These are phyloP conservation scores for Kregervanrija delftensis DNA, from an alignment of 805 yeast genomes.

Conservation along the genomic window DNA sequence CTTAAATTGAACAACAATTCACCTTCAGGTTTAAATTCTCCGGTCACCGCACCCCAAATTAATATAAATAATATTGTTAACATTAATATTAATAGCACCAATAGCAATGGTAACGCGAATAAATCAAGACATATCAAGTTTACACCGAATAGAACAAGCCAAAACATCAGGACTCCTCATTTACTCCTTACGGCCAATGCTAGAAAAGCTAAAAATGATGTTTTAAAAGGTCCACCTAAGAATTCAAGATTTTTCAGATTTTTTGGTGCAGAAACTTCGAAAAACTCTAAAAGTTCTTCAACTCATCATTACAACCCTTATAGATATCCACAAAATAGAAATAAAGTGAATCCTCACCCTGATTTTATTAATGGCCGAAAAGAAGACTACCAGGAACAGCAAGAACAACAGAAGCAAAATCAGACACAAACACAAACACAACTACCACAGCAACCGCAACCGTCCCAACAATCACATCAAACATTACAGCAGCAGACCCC, in stretches of 20 bases:
- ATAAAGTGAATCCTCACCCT: constrained; percentile 37
- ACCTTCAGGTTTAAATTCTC: too few relatives aligned
- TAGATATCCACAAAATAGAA: constrained; percentile 37
- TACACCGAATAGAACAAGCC: constrained; percentile 5
- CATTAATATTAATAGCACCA: too few relatives aligned
- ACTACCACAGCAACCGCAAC: too few relatives aligned
- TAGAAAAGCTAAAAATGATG: constrained; percentile 4
- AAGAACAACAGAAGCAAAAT: neutral
- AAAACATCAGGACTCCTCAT: constrained; percentile 5
- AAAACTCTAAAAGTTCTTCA: constrained; percentile 6
- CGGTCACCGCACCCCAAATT: too few relatives aligned
- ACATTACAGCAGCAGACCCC: too few relatives aligned
- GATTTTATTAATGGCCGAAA: constrained; percentile 24
- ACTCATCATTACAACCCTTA: constrained; percentile 38
- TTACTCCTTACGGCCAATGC: constrained; percentile 1
- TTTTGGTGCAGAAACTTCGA: constrained; percentile 11
- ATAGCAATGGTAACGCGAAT: neutral
- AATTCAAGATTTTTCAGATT: constrained; percentile 23
- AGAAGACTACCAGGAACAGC: constrained; percentile 1
- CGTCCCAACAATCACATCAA: too few relatives aligned
- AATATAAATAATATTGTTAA: too few relatives aligned
- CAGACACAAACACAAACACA: neutral
- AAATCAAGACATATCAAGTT: constrained; percentile 6
- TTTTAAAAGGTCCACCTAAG: constrained; percentile 19
- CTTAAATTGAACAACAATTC: too few relatives aligned